These are phyloP conservation scores for Calonectria pteridis DNA, from an alignment of 2,329 filamentous ascomycete genomes.

Conservation along the genomic window DNA sequence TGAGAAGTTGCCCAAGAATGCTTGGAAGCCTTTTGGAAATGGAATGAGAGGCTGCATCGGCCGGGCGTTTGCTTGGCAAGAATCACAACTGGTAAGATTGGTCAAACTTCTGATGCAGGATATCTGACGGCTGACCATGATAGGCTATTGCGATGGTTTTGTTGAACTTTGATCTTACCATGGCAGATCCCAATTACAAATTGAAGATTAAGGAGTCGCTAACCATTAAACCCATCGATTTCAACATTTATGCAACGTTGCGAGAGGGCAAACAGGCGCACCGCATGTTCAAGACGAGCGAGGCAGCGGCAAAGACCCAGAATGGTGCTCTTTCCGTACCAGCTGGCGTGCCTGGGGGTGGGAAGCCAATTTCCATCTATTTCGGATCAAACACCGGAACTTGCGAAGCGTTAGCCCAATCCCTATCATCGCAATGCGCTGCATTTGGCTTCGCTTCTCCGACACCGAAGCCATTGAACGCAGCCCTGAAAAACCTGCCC, in stretches of 20 bases:
- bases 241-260: background rate
- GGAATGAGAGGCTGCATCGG: conserved; percentile 1
- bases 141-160: background rate
- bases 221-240: background rate
- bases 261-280: background rate
- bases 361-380: background rate
- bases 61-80: background rate
- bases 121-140: no score
- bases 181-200: background rate
- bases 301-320: background rate
- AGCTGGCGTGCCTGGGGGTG: background rate
- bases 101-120: background rate
- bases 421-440: background rate
- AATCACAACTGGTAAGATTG: conserved; percentile 1
- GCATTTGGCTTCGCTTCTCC: background rate
- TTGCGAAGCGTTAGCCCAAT: background rate
- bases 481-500: background rate
- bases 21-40: background rate
- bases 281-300: background rate
- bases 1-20: background rate
- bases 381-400: background rate
- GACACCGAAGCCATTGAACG: background rate
- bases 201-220: background rate
- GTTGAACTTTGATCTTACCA: background rate
- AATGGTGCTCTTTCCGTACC: background rate